phyloP scores from a whole-genome alignment of 768 basidiomycete species.

The Amanita pseudoporphyria region DNA sequence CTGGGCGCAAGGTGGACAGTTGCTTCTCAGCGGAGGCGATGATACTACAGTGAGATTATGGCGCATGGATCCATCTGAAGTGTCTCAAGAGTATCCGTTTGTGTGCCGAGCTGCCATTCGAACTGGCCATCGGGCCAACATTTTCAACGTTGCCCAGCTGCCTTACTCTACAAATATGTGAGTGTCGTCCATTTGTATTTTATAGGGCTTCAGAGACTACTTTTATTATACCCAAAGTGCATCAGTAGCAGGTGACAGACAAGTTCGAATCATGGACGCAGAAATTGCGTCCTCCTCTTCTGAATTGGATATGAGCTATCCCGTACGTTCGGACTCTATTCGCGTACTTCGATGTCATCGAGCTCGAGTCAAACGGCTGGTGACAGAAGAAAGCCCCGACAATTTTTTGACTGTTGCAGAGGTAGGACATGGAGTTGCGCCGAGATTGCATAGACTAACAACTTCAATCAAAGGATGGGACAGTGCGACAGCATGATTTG shows the following conservation, averaged over 20 bases:
- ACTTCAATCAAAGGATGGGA: slow-evolving; percentile 53
- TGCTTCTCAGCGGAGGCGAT: slow-evolving; percentile 65
- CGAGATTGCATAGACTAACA: background rate
- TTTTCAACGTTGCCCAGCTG: slow-evolving; percentile 78
- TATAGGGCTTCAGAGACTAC: background rate
- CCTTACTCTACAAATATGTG: slow-evolving; percentile 74
- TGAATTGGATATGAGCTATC: slow-evolving; percentile 35
- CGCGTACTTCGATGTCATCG: slow-evolving; percentile 60
- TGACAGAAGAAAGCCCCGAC: slow-evolving; percentile 72
- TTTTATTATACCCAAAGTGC: slow-evolving; percentile 28
- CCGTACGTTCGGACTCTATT: slow-evolving; percentile 36
- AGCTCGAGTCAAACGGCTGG: slow-evolving; percentile 66
- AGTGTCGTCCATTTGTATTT: slow-evolving; percentile 15
- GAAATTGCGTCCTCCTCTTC: slow-evolving; percentile 23
- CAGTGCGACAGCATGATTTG: slow-evolving; percentile 83
- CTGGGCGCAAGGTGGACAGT: slow-evolving; percentile 58
- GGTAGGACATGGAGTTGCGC: slow-evolving; percentile 26
- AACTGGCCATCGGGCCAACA: slow-evolving; percentile 77
- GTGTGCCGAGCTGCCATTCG: slow-evolving; percentile 55
- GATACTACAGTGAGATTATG: slow-evolving; percentile 76
- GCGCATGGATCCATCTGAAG: slow-evolving; percentile 46
- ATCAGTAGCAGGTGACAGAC: slow-evolving; percentile 65
- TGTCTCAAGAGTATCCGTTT: slow-evolving; percentile 48
- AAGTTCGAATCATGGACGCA: slow-evolving; percentile 75
- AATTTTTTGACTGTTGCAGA: slow-evolving; percentile 74